phyloP scores from a whole-genome alignment of 768 basidiomycete genomes.

The Cyathus striatus region DNA sequence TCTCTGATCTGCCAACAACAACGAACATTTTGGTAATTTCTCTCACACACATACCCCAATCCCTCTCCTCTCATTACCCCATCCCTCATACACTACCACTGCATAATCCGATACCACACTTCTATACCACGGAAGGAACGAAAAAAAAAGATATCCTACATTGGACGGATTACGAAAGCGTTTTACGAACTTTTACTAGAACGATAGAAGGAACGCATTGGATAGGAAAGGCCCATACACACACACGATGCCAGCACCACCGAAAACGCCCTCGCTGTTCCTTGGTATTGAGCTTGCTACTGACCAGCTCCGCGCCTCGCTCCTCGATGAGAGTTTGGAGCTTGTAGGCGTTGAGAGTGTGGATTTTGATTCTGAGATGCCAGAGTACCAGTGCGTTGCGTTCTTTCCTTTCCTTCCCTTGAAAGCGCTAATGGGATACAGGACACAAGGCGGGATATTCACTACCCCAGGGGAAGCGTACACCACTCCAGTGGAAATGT shows the following conservation, averaged over 20 bases:
- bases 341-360: slow-evolving; percentile 78
- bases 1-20: no score
- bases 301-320: slow-evolving; percentile 77
- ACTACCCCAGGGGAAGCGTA: slow-evolving; percentile 84
- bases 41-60: no score
- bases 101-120: no score
- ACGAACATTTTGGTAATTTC: no score
- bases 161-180: no score
- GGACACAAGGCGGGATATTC: slow-evolving; percentile 84
- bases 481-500: slow-evolving; percentile 87
- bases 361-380: slow-evolving; percentile 76
- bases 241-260: slow-evolving; percentile 40
- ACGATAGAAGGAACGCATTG: no score
- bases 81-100: no score
- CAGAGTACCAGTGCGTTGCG: slow-evolving; percentile 81
- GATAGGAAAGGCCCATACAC: no score
- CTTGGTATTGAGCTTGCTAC: slow-evolving; percentile 83
- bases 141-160: no score
- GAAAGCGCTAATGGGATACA: slow-evolving; percentile 21
- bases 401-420: slow-evolving; percentile 6
- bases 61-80: no score
- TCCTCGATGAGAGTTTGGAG: slow-evolving; percentile 80
- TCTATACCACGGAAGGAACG: no score
- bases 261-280: slow-evolving; percentile 54
- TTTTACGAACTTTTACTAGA: no score